A percentile compares a stretch with the other conserved stretches of the same genome.
Evolutionary conservation across 345 rosid species (phyloP).

Genomic region (Carallia brachiata): DNA sequence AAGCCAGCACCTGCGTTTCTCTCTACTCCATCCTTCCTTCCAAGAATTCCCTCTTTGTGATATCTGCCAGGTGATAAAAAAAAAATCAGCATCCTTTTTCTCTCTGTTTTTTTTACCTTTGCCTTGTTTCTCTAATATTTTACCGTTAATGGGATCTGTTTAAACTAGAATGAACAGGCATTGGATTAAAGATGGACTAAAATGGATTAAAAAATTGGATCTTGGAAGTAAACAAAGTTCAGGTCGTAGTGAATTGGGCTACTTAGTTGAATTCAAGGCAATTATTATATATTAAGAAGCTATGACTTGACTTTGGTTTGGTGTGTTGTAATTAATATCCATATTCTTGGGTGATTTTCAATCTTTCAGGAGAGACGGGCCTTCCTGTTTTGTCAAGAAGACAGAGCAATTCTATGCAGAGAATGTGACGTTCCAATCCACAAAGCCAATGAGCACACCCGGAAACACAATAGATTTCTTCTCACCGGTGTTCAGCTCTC

Average conservation of each 20-base stretch:
- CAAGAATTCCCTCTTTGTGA: constrained; percentile 68
- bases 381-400: constrained; percentile 75
- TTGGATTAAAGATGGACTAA: not conserved
- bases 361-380: constrained; percentile 56
- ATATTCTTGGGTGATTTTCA: not conserved
- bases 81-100: not conserved
- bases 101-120: not conserved
- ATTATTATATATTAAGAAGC: too few species aligned
- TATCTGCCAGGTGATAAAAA: constrained; percentile 52
- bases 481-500: constrained; percentile 73
- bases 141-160: not conserved
- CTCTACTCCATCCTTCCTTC: constrained; percentile 47
- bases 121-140: not conserved
- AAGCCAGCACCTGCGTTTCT: constrained; percentile 57
- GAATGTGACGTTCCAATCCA: constrained; percentile 79
- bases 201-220: not conserved
- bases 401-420: constrained; percentile 80
- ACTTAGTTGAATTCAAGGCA: too few species aligned
- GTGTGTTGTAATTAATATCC: not conserved
- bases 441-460: constrained; percentile 57
- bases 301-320: not conserved
- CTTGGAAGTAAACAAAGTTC: not conserved
- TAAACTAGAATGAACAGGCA: not conserved
- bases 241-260: too few species aligned
- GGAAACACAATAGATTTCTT: constrained; percentile 78